Base-by-base conservation (phyloP, 2,329 filamentous ascomycete species). In the Pseudogymnoascus sp. region DNA sequence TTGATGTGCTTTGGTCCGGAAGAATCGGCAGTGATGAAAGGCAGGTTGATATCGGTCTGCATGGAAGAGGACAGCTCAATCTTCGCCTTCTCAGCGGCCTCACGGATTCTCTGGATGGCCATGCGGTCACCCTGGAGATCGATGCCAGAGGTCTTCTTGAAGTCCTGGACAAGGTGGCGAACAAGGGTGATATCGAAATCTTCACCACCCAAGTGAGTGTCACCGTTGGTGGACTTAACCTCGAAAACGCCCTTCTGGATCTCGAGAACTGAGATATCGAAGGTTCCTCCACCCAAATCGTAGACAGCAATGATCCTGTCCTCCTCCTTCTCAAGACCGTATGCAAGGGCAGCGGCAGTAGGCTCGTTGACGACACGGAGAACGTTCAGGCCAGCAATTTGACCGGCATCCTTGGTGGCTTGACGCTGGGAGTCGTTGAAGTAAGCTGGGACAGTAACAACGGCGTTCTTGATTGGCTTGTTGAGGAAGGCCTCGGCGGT, bases 401-500 rank as follows among this genome's bases (percentile, higher is more conserved):
- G 91, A 80, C 93, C 93, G 69, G 93, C 93, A 76, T 97, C 93
- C 86, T 97, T 97, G 79, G 93, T 97, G 71, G 92, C 92, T 81
- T 97, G 93, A 81, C 93, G 90, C 82, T 97, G 93, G 66, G 91
- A 93, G 79, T 97, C 93, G 80, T 97, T 97, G 86, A 97, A 97
- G 85, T 97, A 97, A 73, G 93, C 93, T 68, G 93, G 93, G 38
- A 97, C 93, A 66, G 93, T 97, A 71, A 97, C 93, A 66, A 97
- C 93, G 72, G 92, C 93, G 76, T 97, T 96, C 86, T 96, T 95
- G 74, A 96, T 81, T 66, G 86, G 86, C 83, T 92, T 96, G 80
- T 89, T 87, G 69, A 96, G 86, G 81, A 96, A 96, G 67, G 89
- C 83, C 83, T 97, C 93, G 69, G 93, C 93, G 62, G 93, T 97